Conservation (phyloP, 108 stramenopile genomes). For the Epipyxis sp. region DNA sequence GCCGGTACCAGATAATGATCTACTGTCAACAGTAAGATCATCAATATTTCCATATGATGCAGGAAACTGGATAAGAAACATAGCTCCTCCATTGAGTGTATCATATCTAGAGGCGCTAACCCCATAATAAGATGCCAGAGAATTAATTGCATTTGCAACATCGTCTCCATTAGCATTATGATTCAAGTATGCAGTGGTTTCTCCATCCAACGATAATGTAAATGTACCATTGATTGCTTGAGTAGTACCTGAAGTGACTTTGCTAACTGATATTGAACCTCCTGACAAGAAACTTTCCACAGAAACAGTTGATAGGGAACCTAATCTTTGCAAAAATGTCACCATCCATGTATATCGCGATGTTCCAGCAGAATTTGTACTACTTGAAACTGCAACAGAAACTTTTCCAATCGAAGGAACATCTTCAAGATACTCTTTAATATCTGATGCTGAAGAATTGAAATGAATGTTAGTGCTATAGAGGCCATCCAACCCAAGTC, state of each 20-base stretch:
- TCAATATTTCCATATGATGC: not conserved
- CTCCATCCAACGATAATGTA: not conserved
- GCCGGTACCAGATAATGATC: not conserved
- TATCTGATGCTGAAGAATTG: not conserved
- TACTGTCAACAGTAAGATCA: not conserved
- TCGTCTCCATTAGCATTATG: not conserved
- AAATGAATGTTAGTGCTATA: not conserved
- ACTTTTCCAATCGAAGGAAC: constrained; percentile 28
- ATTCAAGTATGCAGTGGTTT: not conserved
- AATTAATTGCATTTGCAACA: constrained; percentile 15
- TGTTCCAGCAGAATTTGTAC: not conserved
- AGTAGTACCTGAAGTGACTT: constrained; percentile 1
- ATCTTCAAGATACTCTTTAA: not conserved
- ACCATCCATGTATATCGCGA: constrained; percentile 15
- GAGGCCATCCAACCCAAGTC: not conserved
- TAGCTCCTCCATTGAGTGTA: not conserved
- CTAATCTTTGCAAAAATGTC: constrained; percentile 13
- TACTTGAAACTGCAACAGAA: not conserved
- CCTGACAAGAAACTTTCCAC: not conserved
- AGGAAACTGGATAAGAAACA: not conserved
- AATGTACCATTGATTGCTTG: not conserved
- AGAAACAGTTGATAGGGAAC: not conserved
- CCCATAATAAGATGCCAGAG: not conserved
- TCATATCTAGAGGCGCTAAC: not conserved
- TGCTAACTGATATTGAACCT: not conserved